Evolutionary conservation across 345 rosid species (phyloP), one percentile per base, ranked within the genome.

Genomic region (Streptanthus diversifolius): DNA sequence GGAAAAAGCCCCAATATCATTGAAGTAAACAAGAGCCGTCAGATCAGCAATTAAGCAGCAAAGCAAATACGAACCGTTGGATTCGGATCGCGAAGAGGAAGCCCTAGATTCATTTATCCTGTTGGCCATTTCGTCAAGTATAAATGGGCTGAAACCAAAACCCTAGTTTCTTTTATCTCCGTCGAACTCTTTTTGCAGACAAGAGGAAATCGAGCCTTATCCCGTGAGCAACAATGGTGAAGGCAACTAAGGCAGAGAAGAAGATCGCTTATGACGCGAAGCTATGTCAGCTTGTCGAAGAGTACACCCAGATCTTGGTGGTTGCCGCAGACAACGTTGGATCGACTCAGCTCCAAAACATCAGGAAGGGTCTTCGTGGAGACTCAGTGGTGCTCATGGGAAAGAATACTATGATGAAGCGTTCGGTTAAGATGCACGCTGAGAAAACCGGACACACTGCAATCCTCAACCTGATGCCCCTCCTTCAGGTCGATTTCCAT

Each of bases 331-430:
- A 86, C 32, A 88, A 90, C 63, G 96, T 86, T 0, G 95, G 96
- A 2, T 90, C 96, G 7, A 90, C 68, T 18, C 95, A 90, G 84
- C 72, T 88, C 7, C 92, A 85, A 82, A 84, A 43, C 75, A 88
- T 90, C 68, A 79, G 92, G 60, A 60, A 48, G 25, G 93, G 92
- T 49, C 80, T 86, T 57, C 79, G 93, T 35, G 96, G 92, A 3
- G 82, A 90, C 57, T 86, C 93, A 1, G 48, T 88, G 1, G 80
- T 88, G 5, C 84, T 88, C 15, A 82, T 88, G 96, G 90, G 93
- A 0, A 88, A 88, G 80, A 90, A 90, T 68, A 88, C 97, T 24
- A 86, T 86, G 97, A 90, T 88, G 90, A 90, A 88, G 75, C 83
- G 93, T 75, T 75, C 93, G 13, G 72, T 88, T 68, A 83, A 83